A percentile compares a stretch with the other conserved stretches of the same genome.
Evolutionary conservation across 306 rosid genomes (phyloP).

Genomic region (Malus asiatica): DNA sequence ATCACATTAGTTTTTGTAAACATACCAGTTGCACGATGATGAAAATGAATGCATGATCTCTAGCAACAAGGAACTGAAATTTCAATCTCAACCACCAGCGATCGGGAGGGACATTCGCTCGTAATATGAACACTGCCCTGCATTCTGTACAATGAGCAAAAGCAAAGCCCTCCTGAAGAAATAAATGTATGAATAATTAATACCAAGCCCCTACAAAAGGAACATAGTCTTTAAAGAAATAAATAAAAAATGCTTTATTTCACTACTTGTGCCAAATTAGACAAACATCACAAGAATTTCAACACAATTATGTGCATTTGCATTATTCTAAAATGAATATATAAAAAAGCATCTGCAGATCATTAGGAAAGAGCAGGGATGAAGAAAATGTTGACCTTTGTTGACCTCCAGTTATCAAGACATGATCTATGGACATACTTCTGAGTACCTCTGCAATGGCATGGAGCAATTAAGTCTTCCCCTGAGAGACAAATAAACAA

Average conservation of each 20-base stretch:
- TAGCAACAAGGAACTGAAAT: slow-evolving; percentile 93
- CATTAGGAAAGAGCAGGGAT: neutral
- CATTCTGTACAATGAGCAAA: slow-evolving; percentile 98
- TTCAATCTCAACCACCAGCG: slow-evolving; percentile 98
- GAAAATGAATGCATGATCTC: slow-evolving; percentile 95
- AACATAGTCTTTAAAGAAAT: neutral
- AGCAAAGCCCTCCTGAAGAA: slow-evolving; percentile 88
- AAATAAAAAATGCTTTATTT: neutral
- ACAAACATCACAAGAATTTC: neutral
- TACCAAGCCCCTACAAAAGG: slow-evolving; percentile 4
- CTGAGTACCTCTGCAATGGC: slow-evolving; percentile 98
- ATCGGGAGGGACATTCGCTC: slow-evolving; percentile 87
- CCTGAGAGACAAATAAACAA: slow-evolving; percentile 40
- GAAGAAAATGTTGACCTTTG: slow-evolving; percentile 49
- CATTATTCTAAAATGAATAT: slow-evolving; percentile 3
- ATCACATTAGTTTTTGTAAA: neutral
- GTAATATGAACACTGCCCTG: slow-evolving; percentile 76
- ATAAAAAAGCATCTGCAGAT: neutral
- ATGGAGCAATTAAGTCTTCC: slow-evolving; percentile 90
- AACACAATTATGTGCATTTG: neutral
- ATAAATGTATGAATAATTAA: slow-evolving; percentile 16
- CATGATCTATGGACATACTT: slow-evolving; percentile 90
- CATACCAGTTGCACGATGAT: slow-evolving; percentile 87
- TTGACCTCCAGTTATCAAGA: slow-evolving; percentile 98
- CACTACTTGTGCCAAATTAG: neutral